A percentile compares a stretch with the other conserved stretches of the same genome.
These are phyloP conservation scores for Chrysosphaeria jannelii DNA, from an alignment of 2,329 filamentous ascomycete genomes.

Conservation along the genomic window DNA sequence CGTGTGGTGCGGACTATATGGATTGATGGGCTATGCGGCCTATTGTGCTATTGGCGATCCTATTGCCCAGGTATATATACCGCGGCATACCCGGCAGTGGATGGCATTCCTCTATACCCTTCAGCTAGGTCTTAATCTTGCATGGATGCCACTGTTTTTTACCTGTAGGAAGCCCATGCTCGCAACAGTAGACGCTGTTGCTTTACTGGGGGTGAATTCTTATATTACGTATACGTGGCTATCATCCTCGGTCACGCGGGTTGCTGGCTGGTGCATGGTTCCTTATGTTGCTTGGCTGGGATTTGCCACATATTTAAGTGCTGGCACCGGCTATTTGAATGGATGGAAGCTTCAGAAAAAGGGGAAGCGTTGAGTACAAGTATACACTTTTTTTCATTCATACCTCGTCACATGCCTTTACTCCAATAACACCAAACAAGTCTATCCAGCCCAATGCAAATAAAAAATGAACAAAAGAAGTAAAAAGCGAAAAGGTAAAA, in stretches of 20 bases:
- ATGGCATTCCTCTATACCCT: slow-evolving; percentile 59
- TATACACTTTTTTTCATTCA: not conserved
- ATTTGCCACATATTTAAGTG: slow-evolving; percentile 66
- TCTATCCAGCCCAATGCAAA: not conserved
- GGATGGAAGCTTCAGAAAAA: slow-evolving; percentile 22
- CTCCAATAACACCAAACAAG: not conserved
- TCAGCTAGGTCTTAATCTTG: slow-evolving; percentile 58
- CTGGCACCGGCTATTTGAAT: slow-evolving; percentile 36
- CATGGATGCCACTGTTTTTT: slow-evolving; percentile 90
- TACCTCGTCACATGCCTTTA: not conserved
- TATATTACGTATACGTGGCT: slow-evolving; percentile 48
- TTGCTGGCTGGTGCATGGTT: slow-evolving; percentile 41
- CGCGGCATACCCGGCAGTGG: slow-evolving; percentile 27
- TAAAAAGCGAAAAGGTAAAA: slow-evolving; percentile 3
- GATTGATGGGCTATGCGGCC: slow-evolving; percentile 65
- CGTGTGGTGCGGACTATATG: slow-evolving; percentile 36
- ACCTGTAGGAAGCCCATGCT: slow-evolving; percentile 38
- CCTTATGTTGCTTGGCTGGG: slow-evolving; percentile 69
- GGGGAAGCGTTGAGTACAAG: not conserved
- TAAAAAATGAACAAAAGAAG: slow-evolving; percentile 3
- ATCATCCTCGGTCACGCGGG: slow-evolving; percentile 4
- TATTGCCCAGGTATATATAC: slow-evolving; percentile 21
- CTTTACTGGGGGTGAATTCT: slow-evolving; percentile 38
- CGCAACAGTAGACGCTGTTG: slow-evolving; percentile 46
- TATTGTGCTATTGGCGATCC: slow-evolving; percentile 43